Evolutionary conservation across 2,329 filamentous ascomycete genomes (phyloP), one percentile per base, ranked within the genome.

Genomic region (Triangularia verruculosa): DNA sequence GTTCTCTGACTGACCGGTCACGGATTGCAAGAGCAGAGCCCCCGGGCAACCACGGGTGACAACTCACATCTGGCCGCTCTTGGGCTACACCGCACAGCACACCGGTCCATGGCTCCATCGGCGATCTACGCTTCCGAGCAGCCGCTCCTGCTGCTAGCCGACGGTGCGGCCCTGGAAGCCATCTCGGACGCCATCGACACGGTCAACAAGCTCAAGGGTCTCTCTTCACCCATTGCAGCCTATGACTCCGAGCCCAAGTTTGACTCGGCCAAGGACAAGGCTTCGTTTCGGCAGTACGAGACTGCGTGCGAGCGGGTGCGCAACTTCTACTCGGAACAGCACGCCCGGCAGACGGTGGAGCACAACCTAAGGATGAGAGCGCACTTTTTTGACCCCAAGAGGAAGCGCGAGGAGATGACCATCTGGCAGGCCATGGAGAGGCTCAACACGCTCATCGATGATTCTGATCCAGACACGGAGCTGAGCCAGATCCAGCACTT

Each of bases 351-450:
- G 77, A 93, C 89, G 56, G 86, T 92, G 0, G 87, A 90, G 9
- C 96, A 93, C 83, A 96, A 96, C 80, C 83, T 96, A 52, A 86
- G 88, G 67, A 91, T 90, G 13, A 90, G 93, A 61, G 87, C 89
- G 70, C 79, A 83, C 61, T 91, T 92, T 79, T 80, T 87, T 76
- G 83, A 82, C 68, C 85, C 87, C 66, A 84, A 84, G 1, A 86
- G 90, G 17, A 72, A 72, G 47, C 79, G 82, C 61, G 86, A 89
- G 15, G 83, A 90, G 76, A 92, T 96, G 90, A 89, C 88, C 66
- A 83, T 96, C 75, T 96, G 92, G 93, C 83, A 96, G 75, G 93
- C 93, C 20, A 95, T 96, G 79, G 91, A 96, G 84, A 93, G 92
- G 78, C 88, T 96, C 73, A 92, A 96, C 83, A 92, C 90, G 0